Percentiles rank a stretch among this genome's conserved stretches.
phyloP scores from a whole-genome alignment of 495 filamentous ascomycete genomes.

The Hyphodiscus hymeniophilus region DNA sequence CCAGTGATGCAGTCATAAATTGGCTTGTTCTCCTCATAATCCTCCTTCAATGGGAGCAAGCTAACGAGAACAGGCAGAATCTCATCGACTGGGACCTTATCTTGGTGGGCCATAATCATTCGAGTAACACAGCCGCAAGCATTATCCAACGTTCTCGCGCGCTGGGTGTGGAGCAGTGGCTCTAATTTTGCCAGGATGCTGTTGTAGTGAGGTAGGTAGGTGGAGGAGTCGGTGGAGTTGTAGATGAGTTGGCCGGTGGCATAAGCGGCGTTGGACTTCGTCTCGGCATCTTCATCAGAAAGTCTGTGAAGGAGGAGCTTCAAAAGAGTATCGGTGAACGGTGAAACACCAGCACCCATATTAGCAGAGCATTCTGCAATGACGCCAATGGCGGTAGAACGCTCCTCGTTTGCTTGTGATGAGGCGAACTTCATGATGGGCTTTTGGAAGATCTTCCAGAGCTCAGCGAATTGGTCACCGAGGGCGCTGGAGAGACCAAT shows the following conservation, averaged over 20 bases:
- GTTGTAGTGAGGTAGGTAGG: constrained; percentile 63
- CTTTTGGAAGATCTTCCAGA: constrained; percentile 93
- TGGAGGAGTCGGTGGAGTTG: constrained; percentile 62
- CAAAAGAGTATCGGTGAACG: constrained; percentile 64
- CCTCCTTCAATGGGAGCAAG: constrained; percentile 82
- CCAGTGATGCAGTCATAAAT: constrained; percentile 81
- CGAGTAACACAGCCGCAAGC: constrained; percentile 86
- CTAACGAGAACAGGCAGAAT: constrained; percentile 73
- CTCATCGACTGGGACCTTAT: constrained; percentile 67
- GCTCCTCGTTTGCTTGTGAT: constrained; percentile 75
- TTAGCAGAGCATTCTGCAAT: constrained; percentile 85
- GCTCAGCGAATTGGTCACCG: constrained; percentile 69
- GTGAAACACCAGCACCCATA: constrained; percentile 72
- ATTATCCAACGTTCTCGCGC: constrained; percentile 81
- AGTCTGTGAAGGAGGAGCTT: constrained; percentile 82
- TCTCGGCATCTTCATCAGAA: constrained; percentile 82
- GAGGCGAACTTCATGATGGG: constrained; percentile 80
- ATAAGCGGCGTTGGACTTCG: constrained; percentile 90
- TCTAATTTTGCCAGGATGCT: constrained; percentile 78
- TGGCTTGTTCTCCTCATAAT: constrained; percentile 93
- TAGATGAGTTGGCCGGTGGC: constrained; percentile 76
- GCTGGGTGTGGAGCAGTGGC: constrained; percentile 64
- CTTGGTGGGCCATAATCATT: constrained; percentile 80
- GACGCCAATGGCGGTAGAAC: constrained; percentile 79
- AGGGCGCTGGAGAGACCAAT: constrained; percentile 76